These are phyloP conservation scores for Crucibulum laeve DNA, from an alignment of 768 basidiomycete species.

Conservation along the genomic window DNA sequence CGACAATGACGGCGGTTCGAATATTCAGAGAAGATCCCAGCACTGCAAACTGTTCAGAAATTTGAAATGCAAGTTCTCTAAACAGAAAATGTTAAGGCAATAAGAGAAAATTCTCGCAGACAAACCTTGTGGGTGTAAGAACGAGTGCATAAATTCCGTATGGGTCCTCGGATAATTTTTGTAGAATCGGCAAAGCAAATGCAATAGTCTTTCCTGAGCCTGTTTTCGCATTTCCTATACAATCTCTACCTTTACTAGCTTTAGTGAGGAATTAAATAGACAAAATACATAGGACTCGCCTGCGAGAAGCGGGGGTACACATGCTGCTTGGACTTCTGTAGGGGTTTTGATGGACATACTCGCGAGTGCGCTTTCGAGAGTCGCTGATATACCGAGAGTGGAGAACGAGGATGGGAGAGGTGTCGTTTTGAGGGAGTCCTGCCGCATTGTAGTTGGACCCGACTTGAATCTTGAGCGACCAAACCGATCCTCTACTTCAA, in stretches of 20 bases:
- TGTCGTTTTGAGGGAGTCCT: background rate
- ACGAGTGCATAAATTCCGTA: slow-evolving; percentile 94
- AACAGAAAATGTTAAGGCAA: slow-evolving; percentile 1
- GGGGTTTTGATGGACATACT: slow-evolving; percentile 84
- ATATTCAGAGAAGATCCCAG: slow-evolving; percentile 79
- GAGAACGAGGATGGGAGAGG: slow-evolving; percentile 35
- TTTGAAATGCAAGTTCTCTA: slow-evolving; percentile 96
- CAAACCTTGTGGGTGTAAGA: slow-evolving; percentile 90
- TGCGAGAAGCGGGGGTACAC: slow-evolving; percentile 81
- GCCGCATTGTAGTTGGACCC: slow-evolving; percentile 1
- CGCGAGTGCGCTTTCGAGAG: slow-evolving; percentile 60
- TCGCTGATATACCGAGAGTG: slow-evolving; percentile 53
- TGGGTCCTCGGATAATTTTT: slow-evolving; percentile 82
- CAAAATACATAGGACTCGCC: slow-evolving; percentile 37
- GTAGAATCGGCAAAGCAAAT: slow-evolving; percentile 92
- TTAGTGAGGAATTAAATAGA: background rate
- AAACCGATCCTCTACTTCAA: slow-evolving; percentile 16
- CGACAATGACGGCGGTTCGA: slow-evolving; percentile 86
- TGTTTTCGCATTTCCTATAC: slow-evolving; percentile 96
- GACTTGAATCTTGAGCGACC: slow-evolving; percentile 5
- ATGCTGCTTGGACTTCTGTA: slow-evolving; percentile 86
- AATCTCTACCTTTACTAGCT: slow-evolving; percentile 70
- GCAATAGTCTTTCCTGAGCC: slow-evolving; percentile 98
- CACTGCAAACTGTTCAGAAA: slow-evolving; percentile 93
- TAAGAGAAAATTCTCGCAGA: background rate